These are phyloP conservation scores for Saccharomycopsis vini DNA, from an alignment of 805 yeast genomes.

Conservation along the genomic window DNA sequence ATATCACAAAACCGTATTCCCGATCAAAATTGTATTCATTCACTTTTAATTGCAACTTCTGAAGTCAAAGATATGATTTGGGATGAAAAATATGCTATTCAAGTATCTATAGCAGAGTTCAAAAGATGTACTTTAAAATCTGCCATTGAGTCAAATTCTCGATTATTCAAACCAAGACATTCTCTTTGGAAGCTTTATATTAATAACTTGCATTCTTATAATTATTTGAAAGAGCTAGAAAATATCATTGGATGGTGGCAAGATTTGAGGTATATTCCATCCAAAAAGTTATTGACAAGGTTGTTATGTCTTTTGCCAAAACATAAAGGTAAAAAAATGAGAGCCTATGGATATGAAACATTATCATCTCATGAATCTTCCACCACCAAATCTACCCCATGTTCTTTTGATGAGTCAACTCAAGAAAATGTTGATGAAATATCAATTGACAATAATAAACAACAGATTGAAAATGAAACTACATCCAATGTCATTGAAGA, in stretches of 20 bases:
- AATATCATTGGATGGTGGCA: conserved; percentile 50
- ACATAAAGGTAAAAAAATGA: not conserved
- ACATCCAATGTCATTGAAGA: not conserved
- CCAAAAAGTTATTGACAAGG: conserved; percentile 28
- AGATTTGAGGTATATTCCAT: conserved; percentile 34
- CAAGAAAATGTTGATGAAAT: not conserved
- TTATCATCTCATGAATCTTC: too few species aligned
- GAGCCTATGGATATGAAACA: not conserved
- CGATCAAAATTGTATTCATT: conserved; percentile 27
- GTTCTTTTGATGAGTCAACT: not conserved
- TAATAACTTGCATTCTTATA: conserved; percentile 37
- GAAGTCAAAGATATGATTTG: conserved; percentile 29
- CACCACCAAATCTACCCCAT: too few species aligned
- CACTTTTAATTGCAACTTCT: conserved; percentile 43
- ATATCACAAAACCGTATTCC: conserved; percentile 18
- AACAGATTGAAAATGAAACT: not conserved
- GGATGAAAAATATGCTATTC: conserved; percentile 48
- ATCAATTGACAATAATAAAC: not conserved
- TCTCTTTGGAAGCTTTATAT: conserved; percentile 47
- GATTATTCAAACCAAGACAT: conserved; percentile 32
- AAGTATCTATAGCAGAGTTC: conserved; percentile 52
- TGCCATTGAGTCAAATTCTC: not conserved
- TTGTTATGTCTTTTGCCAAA: conserved; percentile 5
- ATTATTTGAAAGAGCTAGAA: conserved; percentile 40
- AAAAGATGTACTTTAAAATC: conserved; percentile 33